Conservation (phyloP, 2,329 filamentous ascomycete species). For the Pseudogymnoascus pannorum region DNA sequence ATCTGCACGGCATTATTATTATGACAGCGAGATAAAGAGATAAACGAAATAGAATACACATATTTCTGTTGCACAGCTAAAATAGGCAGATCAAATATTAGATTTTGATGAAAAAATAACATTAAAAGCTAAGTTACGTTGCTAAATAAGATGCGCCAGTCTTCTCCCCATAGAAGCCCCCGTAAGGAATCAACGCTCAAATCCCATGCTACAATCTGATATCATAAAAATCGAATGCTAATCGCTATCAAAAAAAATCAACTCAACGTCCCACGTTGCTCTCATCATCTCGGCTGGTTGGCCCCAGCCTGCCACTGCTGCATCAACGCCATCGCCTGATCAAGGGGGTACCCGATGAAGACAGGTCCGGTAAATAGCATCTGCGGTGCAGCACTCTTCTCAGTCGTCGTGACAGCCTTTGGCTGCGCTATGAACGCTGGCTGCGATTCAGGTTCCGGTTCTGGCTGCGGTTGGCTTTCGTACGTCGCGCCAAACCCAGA, state of each 20-base stretch:
- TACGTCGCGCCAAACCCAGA: neutral
- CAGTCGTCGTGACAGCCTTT: conserved; percentile 16
- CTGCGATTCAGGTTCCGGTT: neutral
- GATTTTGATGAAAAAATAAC: neutral
- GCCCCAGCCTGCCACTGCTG: conserved; percentile 34
- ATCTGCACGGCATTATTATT: neutral
- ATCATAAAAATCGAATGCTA: neutral
- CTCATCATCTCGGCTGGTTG: neutral
- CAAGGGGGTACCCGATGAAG: conserved; percentile 83
- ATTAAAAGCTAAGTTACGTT: neutral
- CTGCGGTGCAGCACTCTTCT: conserved; percentile 39
- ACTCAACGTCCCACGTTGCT: neutral
- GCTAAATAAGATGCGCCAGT: neutral
- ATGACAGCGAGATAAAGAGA: neutral
- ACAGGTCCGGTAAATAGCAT: conserved; percentile 91
- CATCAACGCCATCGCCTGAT: conserved; percentile 72
- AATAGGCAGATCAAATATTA: neutral
- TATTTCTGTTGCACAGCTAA: neutral
- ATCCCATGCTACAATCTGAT: neutral
- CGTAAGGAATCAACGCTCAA: neutral
- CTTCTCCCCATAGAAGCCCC: neutral
- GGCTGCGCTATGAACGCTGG: neutral
- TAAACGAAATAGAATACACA: neutral
- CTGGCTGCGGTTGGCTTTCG: neutral
- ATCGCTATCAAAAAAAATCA: conserved; percentile 9